Percentiles rank a stretch among this genome's conserved stretches.
These are phyloP conservation scores for Cryptococcus deneoformans DNA, from an alignment of 1,284 basidiomycete genomes.

Conservation along the genomic window DNA sequence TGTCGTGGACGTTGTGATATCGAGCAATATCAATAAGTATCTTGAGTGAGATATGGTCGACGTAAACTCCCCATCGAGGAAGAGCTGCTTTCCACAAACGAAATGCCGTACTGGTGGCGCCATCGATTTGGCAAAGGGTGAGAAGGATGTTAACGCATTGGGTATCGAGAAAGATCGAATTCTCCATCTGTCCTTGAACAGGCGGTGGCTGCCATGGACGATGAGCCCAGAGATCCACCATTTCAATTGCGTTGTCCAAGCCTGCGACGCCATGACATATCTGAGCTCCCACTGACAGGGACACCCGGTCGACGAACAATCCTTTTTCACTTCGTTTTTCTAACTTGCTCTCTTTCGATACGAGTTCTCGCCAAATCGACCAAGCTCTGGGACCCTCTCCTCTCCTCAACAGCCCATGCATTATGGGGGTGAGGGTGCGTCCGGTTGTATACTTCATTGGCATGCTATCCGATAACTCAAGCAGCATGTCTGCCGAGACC, in stretches of 20 bases:
- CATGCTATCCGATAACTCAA: constrained; percentile 15
- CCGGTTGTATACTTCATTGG: constrained; percentile 10
- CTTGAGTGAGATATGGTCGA: constrained; percentile 30
- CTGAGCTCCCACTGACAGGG: constrained; percentile 29
- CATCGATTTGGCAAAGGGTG: constrained; percentile 13
- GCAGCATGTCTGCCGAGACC: constrained; percentile 10
- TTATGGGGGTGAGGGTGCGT: constrained; percentile 27
- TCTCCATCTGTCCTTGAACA: neutral
- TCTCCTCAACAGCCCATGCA: constrained; percentile 24
- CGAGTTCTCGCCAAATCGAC: constrained; percentile 24
- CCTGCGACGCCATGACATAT: constrained; percentile 10
- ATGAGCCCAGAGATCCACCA: constrained; percentile 31
- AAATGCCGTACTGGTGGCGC: constrained; percentile 27
- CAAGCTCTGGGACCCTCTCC: constrained; percentile 16
- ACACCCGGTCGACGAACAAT: constrained; percentile 22
- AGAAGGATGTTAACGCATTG: constrained; percentile 35
- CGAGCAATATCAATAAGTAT: constrained; percentile 31
- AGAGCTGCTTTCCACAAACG: constrained; percentile 30
- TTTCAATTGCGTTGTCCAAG: constrained; percentile 20
- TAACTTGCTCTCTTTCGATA: constrained; percentile 8
- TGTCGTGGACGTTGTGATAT: constrained; percentile 11
- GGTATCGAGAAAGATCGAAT: constrained; percentile 26
- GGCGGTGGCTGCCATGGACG: constrained; percentile 8
- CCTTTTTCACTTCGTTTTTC: constrained; percentile 2
- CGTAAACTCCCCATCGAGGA: constrained; percentile 36